These are phyloP conservation scores for Rhodamnia rubescens DNA, from an alignment of 345 rosid genomes.

Conservation along the genomic window DNA sequence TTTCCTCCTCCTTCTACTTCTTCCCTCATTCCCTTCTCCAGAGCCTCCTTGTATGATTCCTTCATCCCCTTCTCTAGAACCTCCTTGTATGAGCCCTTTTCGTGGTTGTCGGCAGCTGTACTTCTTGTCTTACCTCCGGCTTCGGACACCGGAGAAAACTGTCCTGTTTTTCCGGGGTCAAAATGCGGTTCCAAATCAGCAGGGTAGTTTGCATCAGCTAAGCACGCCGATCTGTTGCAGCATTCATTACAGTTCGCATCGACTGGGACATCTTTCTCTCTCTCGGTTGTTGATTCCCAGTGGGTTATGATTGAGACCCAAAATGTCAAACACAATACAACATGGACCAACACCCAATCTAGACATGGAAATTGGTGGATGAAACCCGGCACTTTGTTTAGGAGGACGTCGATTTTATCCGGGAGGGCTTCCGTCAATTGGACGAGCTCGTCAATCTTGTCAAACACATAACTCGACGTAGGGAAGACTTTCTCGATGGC, in stretches of 20 bases:
- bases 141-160: neutral
- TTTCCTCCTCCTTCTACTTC: neutral
- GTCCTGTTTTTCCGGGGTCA: neutral
- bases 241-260: constrained; percentile 18
- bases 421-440: constrained; percentile 38
- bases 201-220: neutral
- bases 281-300: constrained; percentile 16
- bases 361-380: constrained; percentile 22
- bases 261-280: constrained; percentile 43
- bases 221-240: constrained; percentile 2
- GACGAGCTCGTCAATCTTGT: constrained; percentile 27
- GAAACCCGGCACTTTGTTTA: constrained; percentile 12
- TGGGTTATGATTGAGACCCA: constrained; percentile 6
- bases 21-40: constrained; percentile 32
- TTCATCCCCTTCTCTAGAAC: constrained; percentile 28
- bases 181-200: neutral
- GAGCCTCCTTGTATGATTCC: constrained; percentile 42
- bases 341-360: constrained; percentile 14
- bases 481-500: constrained; percentile 38
- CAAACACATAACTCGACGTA: constrained; percentile 23
- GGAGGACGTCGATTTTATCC: constrained; percentile 18
- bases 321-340: constrained; percentile 29
- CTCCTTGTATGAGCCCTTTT: constrained; percentile 34
- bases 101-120: neutral
- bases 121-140: neutral